Percentiles rank a stretch among this genome's conserved stretches.
Evolutionary conservation across 2,329 filamentous ascomycete genomes (phyloP).

Genomic region (Aspergillus sp.): DNA sequence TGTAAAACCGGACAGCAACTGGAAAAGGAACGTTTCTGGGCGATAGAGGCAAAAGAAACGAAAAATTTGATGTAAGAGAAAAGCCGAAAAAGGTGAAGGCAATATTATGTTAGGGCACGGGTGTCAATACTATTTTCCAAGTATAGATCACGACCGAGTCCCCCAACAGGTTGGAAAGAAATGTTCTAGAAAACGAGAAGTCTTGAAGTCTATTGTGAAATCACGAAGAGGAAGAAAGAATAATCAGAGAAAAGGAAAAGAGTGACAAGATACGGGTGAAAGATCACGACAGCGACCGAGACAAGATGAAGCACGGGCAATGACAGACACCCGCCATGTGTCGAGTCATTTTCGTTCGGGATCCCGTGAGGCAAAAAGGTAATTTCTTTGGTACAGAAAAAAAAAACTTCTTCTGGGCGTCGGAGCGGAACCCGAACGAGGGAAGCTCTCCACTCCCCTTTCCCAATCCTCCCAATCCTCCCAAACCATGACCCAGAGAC

Average conservation of each 20-base stretch:
- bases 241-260: background rate
- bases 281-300: background rate
- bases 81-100: background rate
- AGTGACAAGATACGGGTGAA: background rate
- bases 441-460: constrained; percentile 7
- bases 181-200: background rate
- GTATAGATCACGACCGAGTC: background rate
- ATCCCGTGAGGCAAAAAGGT: background rate
- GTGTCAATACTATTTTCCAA: background rate
- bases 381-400: background rate
- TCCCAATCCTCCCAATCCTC: background rate
- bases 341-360: no score
- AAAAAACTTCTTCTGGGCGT: background rate
- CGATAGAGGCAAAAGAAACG: no score
- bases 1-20: background rate
- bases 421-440: constrained; percentile 11
- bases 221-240: background rate
- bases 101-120: background rate
- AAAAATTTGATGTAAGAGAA: background rate
- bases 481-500: no score
- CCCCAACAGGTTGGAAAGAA: background rate
- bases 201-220: no score
- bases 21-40: no score
- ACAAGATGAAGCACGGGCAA: no score
- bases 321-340: no score